Conservation (phyloP, 371 early-diverging fungal species). For the Mortierella sp. region DNA sequence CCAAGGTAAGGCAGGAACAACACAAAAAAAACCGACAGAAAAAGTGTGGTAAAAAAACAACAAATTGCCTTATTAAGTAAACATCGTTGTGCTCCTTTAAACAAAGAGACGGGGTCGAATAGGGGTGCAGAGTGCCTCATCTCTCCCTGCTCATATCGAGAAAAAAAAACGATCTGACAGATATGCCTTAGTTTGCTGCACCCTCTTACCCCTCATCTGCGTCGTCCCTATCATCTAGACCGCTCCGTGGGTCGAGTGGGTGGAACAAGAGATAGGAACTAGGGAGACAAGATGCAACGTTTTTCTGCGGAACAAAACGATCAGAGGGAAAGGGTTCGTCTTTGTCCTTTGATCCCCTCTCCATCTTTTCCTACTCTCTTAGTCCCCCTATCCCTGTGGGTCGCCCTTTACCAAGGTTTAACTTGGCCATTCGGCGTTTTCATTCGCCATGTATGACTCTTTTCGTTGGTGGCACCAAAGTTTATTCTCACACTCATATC, state of each 20-base stretch:
- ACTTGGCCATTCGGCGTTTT: slow-evolving; percentile 34
- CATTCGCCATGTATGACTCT: slow-evolving; percentile 16
- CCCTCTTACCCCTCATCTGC: background rate
- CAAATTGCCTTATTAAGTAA: slow-evolving; percentile 29
- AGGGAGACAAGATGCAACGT: background rate
- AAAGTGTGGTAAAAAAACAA: slow-evolving; percentile 26
- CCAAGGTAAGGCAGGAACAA: background rate
- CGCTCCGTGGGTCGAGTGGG: background rate
- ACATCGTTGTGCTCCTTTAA: background rate
- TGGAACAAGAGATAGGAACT: background rate
- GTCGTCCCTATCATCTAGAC: slow-evolving; percentile 2
- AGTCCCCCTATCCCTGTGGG: too few species aligned
- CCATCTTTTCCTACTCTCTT: background rate
- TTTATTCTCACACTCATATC: slow-evolving; percentile 3
- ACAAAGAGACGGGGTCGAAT: background rate
- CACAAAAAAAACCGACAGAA: background rate
- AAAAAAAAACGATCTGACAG: background rate
- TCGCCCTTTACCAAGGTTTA: background rate
- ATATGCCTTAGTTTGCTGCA: background rate
- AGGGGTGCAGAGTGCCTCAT: too few species aligned
- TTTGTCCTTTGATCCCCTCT: background rate
- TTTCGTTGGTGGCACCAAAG: slow-evolving; percentile 1
- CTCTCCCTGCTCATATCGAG: too few species aligned
- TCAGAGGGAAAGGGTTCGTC: background rate
- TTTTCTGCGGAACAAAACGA: background rate